Conservation (phyloP, 106 monocot species). For the Narthecium ossifragum region DNA sequence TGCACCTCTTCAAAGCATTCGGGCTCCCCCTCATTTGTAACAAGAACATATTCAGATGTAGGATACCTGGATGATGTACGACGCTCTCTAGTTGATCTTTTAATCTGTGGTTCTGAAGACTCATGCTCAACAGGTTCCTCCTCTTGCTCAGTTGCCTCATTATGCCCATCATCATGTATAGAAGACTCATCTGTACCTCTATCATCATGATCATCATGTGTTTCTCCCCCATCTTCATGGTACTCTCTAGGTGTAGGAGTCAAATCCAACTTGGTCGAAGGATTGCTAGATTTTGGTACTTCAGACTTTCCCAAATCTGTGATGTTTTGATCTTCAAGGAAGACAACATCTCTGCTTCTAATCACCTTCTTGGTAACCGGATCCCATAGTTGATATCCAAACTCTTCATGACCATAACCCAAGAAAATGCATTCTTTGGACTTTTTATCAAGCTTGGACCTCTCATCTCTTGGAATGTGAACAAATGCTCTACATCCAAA, state of each 20-base stretch:
- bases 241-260: too few relatives aligned
- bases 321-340: constrained; percentile 2
- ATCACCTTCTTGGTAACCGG: constrained; percentile 1
- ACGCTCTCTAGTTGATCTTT: constrained; percentile 1
- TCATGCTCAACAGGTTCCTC: not conserved
- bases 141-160: not conserved
- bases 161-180: not conserved
- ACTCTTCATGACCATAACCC: constrained; percentile 7
- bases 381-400: constrained; percentile 2
- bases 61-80: not conserved
- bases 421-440: constrained; percentile 3
- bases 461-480: constrained; percentile 7
- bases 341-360: constrained; percentile 1
- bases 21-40: not conserved
- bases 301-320: not conserved
- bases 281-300: too few relatives aligned
- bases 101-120: not conserved
- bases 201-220: too few relatives aligned
- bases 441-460: constrained; percentile 9
- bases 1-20: not conserved
- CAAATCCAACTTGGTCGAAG: too few relatives aligned
- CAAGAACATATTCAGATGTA: not conserved
- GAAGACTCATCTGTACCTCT: not conserved
- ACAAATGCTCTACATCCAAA: constrained; percentile 5
- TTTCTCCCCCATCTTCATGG: too few relatives aligned